Percentiles rank a stretch among this genome's conserved stretches.
phyloP scores from a whole-genome alignment of 306 rosid species.

The Cicer arietinum region DNA sequence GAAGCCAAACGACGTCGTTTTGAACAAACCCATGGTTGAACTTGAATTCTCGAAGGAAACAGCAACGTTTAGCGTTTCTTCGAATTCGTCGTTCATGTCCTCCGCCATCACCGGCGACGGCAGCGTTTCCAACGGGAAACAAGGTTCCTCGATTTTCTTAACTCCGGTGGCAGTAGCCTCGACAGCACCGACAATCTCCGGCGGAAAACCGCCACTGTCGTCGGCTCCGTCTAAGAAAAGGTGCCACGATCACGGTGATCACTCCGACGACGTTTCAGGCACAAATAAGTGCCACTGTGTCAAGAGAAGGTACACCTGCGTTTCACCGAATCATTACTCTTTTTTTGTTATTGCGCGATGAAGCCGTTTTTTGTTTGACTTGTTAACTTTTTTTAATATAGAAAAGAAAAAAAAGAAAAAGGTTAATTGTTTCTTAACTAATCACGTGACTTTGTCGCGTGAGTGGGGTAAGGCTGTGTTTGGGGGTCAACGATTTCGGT shows the following conservation, averaged over 20 bases:
- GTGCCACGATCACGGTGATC: slow-evolving; percentile 69
- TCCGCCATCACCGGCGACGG: slow-evolving; percentile 92
- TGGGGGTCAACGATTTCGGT: slow-evolving; percentile 60
- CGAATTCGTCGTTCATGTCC: slow-evolving; percentile 86
- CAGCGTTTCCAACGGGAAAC: slow-evolving; percentile 83
- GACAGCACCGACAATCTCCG: slow-evolving; percentile 49
- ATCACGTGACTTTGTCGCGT: slow-evolving; percentile 41
- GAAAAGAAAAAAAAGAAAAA: not conserved
- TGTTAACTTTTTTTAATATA: not conserved
- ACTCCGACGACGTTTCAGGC: slow-evolving; percentile 69
- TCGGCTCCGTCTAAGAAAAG: slow-evolving; percentile 61
- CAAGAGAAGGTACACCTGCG: slow-evolving; percentile 69
- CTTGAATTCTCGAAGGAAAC: slow-evolving; percentile 71
- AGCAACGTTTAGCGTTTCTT: slow-evolving; percentile 71
- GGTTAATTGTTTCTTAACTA: slow-evolving; percentile 8
- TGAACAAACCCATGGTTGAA: slow-evolving; percentile 57
- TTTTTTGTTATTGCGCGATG: not conserved
- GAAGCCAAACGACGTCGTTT: slow-evolving; percentile 52
- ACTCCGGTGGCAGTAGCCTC: slow-evolving; percentile 35
- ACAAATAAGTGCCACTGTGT: slow-evolving; percentile 83
- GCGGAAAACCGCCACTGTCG: slow-evolving; percentile 72
- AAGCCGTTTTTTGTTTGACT: slow-evolving; percentile 47
- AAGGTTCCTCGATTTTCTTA: slow-evolving; percentile 68
- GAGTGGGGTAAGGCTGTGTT: slow-evolving; percentile 27
- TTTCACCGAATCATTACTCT: not conserved